A percentile compares a stretch with the other conserved stretches of the same genome.
phyloP scores from a whole-genome alignment of 257 asterid species.

The Plantago ovata region DNA sequence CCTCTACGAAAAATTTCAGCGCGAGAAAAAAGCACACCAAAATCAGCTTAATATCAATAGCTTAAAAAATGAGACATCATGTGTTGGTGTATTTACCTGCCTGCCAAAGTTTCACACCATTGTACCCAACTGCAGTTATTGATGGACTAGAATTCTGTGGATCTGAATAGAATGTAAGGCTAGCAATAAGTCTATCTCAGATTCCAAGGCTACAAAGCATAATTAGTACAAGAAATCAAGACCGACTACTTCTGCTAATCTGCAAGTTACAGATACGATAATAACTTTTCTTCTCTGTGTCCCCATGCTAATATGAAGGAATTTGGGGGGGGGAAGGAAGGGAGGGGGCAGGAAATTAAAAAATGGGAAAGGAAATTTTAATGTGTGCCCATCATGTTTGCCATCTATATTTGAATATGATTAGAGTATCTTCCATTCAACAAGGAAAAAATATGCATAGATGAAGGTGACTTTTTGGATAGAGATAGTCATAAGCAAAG shows the following conservation, averaged over 20 bases:
- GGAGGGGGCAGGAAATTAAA: neutral
- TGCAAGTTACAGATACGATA: neutral
- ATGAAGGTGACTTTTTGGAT: too few species aligned
- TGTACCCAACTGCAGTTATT: conserved; percentile 82
- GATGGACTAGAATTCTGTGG: conserved; percentile 75
- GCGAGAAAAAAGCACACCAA: conserved; percentile 21
- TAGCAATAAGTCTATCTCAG: conserved; percentile 18
- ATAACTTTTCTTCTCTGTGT: neutral
- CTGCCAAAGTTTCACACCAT: conserved; percentile 80
- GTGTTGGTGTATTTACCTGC: conserved; percentile 40
- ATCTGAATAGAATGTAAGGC: conserved; percentile 67
- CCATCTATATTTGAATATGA: neutral
- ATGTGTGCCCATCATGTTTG: neutral
- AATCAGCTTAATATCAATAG: conserved; percentile 14
- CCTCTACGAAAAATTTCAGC: conserved; percentile 40
- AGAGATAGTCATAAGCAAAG: too few species aligned
- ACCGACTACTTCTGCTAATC: neutral
- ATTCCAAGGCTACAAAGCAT: conserved; percentile 10
- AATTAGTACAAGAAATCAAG: neutral
- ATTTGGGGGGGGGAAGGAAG: too few species aligned
- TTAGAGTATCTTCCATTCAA: neutral
- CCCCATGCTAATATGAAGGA: neutral
- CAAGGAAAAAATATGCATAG: too few species aligned
- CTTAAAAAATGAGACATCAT: conserved; percentile 12
- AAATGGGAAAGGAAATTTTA: neutral